phyloP scores from a whole-genome alignment of 495 filamentous ascomycete species.

The Penicillium roqueforti region DNA sequence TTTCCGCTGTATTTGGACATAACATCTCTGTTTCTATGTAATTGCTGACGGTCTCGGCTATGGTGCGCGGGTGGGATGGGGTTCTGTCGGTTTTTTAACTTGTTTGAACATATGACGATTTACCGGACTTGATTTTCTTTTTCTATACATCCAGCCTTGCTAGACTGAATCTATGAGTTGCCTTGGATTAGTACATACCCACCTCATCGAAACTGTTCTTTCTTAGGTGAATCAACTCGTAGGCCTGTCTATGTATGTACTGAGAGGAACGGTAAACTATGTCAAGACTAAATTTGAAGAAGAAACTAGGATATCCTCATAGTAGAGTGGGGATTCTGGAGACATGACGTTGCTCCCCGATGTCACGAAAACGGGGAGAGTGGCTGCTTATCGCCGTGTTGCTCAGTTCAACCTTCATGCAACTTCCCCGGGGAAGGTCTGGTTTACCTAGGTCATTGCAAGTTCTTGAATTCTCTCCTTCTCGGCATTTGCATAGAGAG shows the following conservation, averaged over 20 bases:
- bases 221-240: not conserved
- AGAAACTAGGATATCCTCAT: not conserved
- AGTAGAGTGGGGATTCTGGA: not conserved
- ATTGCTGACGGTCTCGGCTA: slow-evolving; percentile 17
- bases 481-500: not conserved
- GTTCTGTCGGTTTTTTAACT: slow-evolving; percentile 1
- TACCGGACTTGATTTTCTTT: slow-evolving; percentile 5
- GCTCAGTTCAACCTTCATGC: not conserved
- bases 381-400: slow-evolving; percentile 16
- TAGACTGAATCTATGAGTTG: not conserved
- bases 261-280: not conserved
- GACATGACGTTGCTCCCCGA: not conserved
- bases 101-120: slow-evolving; percentile 6
- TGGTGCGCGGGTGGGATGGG: slow-evolving; percentile 21
- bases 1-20: slow-evolving; percentile 19
- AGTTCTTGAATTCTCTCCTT: not conserved
- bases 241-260: not conserved
- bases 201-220: not conserved
- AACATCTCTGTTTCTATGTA: slow-evolving; percentile 19
- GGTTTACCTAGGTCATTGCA: not conserved
- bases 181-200: not conserved
- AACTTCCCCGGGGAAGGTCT: not conserved
- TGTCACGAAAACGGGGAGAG: not conserved
- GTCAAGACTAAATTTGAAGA: not conserved
- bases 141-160: not conserved